These are phyloP conservation scores for Lachancea dasiensis DNA, from an alignment of 805 yeast genomes.

Conservation along the genomic window DNA sequence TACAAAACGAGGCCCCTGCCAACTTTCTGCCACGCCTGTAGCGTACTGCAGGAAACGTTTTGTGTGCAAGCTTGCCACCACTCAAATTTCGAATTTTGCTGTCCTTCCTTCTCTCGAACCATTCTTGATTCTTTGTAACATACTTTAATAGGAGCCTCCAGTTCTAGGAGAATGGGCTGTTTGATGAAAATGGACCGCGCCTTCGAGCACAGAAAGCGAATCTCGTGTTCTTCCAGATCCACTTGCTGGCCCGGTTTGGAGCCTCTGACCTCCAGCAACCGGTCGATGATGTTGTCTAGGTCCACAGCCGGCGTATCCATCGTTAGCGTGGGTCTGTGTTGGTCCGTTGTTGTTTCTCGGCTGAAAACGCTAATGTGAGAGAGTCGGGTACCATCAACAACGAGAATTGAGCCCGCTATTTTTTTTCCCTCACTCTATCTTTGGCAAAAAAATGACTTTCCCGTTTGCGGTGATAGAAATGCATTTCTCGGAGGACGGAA, in stretches of 20 bases:
- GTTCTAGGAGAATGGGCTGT: slow-evolving; percentile 91
- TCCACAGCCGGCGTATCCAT: slow-evolving; percentile 73
- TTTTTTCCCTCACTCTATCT: slow-evolving; percentile 2
- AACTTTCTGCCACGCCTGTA: no score
- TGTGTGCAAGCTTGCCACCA: no score
- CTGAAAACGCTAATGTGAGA: not conserved
- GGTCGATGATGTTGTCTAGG: slow-evolving; percentile 93
- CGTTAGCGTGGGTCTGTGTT: slow-evolving; percentile 5
- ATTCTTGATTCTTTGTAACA: slow-evolving; percentile 32
- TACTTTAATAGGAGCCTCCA: slow-evolving; percentile 94
- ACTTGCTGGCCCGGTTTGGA: slow-evolving; percentile 98
- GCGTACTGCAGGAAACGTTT: not conserved
- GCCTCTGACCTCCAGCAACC: slow-evolving; percentile 95
- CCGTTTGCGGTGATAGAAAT: no score
- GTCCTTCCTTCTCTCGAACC: not conserved
- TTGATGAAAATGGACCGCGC: slow-evolving; percentile 97
- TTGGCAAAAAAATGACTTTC: no score
- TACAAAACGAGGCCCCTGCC: not conserved
- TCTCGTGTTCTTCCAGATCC: slow-evolving; percentile 87
- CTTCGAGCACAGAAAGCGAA: slow-evolving; percentile 90
- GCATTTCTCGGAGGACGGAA: no score
- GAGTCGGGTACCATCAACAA: slow-evolving; percentile 4
- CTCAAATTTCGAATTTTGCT: not conserved
- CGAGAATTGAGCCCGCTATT: slow-evolving; percentile 2
- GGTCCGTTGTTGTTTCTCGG: slow-evolving; percentile 7